Conservation (phyloP, 805 yeast genomes). For the Phaffomyces opuntiae region DNA sequence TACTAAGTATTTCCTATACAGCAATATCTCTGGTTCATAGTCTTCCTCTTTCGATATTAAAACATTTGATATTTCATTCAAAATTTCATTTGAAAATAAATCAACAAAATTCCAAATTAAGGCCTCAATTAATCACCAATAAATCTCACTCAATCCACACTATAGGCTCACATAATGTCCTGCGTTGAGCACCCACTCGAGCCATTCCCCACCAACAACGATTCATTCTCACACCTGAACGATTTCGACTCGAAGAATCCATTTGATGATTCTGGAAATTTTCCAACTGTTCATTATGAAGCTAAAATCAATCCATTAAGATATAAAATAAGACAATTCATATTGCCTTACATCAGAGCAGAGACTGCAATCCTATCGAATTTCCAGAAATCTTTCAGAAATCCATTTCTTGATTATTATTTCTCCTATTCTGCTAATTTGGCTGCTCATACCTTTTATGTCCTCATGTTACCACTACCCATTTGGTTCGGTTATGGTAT, state of each 20-base stretch:
- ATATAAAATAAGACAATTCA: conserved; percentile 41
- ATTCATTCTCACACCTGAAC: conserved; percentile 21
- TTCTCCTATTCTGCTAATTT: conserved; percentile 84
- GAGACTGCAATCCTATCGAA: conserved; percentile 58
- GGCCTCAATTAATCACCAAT: too few species aligned
- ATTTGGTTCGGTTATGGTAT: conserved; percentile 67
- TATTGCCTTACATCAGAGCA: conserved; percentile 49
- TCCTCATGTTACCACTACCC: conserved; percentile 78
- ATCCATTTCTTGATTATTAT: conserved; percentile 53
- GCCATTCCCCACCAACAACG: conserved; percentile 11
- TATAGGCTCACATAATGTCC: too few species aligned
- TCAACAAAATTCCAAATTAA: too few species aligned
- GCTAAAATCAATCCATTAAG: conserved; percentile 48
- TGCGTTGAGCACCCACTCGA: neutral
- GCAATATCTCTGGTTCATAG: too few species aligned
- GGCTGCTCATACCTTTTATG: conserved; percentile 93
- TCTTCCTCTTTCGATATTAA: too few species aligned
- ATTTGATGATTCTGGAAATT: conserved; percentile 66
- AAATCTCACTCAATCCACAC: too few species aligned
- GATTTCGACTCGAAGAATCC: conserved; percentile 19
- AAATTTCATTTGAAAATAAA: too few species aligned
- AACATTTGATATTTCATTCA: too few species aligned
- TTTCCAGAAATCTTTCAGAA: conserved; percentile 48
- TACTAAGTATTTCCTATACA: too few species aligned
- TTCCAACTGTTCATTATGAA: conserved; percentile 59